Evolutionary conservation across 768 basidiomycete species (phyloP).

Genomic region (Melanogaster broomeanus): DNA sequence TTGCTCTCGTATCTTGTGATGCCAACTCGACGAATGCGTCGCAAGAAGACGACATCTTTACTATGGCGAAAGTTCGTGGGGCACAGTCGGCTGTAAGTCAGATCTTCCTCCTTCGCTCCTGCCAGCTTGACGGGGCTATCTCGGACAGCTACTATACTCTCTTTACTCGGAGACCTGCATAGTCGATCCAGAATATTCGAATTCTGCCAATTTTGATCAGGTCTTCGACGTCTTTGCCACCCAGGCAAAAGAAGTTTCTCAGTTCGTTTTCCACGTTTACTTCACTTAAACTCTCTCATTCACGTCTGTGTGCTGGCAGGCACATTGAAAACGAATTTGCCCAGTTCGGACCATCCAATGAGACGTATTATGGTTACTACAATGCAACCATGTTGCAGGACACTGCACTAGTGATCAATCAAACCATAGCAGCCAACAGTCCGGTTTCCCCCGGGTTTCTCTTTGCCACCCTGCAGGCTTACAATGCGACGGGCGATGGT

Average conservation of each 20-base stretch:
- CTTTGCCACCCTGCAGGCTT: conserved; percentile 66
- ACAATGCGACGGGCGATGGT: conserved; percentile 52
- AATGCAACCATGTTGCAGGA: conserved; percentile 65
- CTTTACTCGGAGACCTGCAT: conserved; percentile 68
- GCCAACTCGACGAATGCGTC: conserved; percentile 68
- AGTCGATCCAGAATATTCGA: conserved; percentile 71
- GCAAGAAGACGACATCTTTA: conserved; percentile 72
- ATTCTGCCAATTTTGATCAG: conserved; percentile 63
- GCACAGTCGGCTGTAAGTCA: conserved; percentile 74
- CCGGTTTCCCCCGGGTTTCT: conserved; percentile 60
- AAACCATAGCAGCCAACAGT: conserved; percentile 43
- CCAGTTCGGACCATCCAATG: conserved; percentile 55
- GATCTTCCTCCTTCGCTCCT: background rate
- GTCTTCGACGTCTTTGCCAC: conserved; percentile 80
- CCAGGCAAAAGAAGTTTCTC: conserved; percentile 57
- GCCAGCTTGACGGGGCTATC: background rate
- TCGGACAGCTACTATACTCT: conserved; percentile 73
- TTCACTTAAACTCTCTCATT: background rate
- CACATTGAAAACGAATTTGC: conserved; percentile 61
- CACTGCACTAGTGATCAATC: conserved; percentile 43
- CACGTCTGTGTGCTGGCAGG: conserved; percentile 25
- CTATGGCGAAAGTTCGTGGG: conserved; percentile 74
- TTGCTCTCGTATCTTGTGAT: conserved; percentile 87
- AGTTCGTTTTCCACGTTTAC: conserved; percentile 35
- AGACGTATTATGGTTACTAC: conserved; percentile 53